Conservation (phyloP, 768 basidiomycete genomes). For the Mycena rebaudengoi region DNA sequence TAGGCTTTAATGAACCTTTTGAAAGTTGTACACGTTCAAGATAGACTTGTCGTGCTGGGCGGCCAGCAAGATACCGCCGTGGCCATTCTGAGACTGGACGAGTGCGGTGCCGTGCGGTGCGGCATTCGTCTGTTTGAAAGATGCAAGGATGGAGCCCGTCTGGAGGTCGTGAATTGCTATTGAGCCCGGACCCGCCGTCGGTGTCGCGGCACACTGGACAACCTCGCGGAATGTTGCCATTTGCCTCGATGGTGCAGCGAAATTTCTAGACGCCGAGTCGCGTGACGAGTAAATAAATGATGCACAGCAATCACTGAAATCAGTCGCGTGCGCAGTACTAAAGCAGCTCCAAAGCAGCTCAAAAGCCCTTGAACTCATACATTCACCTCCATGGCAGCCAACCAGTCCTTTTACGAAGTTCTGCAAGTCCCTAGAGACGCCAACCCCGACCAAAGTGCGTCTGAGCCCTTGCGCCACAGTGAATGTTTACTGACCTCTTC, state of each 20-base stretch:
- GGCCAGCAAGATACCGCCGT: constrained; percentile 86
- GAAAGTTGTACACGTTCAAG: constrained; percentile 90
- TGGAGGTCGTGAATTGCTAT: constrained; percentile 85
- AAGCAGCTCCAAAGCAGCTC: not conserved
- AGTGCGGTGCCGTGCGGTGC: constrained; percentile 70
- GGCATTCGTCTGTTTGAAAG: constrained; percentile 88
- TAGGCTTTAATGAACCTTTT: constrained; percentile 67
- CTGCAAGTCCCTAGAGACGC: constrained; percentile 65
- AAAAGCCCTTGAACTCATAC: constrained; percentile 5
- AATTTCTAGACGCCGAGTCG: constrained; percentile 10
- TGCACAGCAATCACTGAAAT: too few species aligned
- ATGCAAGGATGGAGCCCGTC: constrained; percentile 76
- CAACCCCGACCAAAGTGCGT: constrained; percentile 69
- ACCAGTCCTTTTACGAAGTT: constrained; percentile 65
- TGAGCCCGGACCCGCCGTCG: constrained; percentile 65
- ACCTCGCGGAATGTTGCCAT: constrained; percentile 69
- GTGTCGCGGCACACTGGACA: constrained; percentile 68
- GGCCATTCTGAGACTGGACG: constrained; percentile 70
- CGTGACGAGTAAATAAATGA: too few species aligned
- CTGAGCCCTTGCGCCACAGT: not conserved
- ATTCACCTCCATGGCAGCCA: constrained; percentile 52
- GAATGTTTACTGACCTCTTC: not conserved
- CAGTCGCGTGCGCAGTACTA: not conserved
- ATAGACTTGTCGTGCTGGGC: constrained; percentile 90
- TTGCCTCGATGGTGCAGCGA: constrained; percentile 9